phyloP scores from a whole-genome alignment of 345 rosid species.

The Syzygium aqueum region DNA sequence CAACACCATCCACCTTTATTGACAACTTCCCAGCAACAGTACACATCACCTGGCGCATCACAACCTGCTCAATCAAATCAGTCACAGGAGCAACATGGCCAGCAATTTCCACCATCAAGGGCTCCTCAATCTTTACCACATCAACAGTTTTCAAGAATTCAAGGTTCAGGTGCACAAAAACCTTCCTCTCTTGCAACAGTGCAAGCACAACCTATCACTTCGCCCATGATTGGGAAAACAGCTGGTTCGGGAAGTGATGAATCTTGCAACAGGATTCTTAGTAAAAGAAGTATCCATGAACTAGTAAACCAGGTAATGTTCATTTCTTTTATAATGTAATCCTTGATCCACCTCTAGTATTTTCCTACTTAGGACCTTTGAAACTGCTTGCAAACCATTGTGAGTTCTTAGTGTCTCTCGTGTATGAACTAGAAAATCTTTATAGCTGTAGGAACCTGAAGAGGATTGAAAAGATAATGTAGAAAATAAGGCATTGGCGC shows the following conservation, averaged over 20 bases:
- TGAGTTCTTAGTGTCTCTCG: not conserved
- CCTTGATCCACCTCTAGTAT: not conserved
- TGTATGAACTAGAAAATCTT: not conserved
- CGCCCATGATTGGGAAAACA: conserved; percentile 40
- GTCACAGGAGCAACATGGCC: conserved; percentile 44
- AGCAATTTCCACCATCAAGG: conserved; percentile 48
- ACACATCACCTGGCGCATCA: conserved; percentile 38
- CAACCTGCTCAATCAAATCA: conserved; percentile 44
- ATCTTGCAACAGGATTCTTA: conserved; percentile 52
- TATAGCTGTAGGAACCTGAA: not conserved
- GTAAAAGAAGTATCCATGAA: conserved; percentile 86
- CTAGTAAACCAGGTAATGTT: conserved; percentile 68
- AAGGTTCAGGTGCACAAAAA: conserved; percentile 36
- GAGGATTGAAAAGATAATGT: not conserved
- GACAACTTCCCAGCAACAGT: conserved; percentile 40
- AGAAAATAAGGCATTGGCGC: not conserved
- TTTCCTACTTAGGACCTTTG: not conserved
- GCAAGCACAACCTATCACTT: conserved; percentile 39
- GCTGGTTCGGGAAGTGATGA: conserved; percentile 43
- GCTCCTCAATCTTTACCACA: conserved; percentile 42
- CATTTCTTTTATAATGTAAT: not conserved
- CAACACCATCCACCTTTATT: conserved; percentile 36
- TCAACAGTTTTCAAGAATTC: conserved; percentile 43
- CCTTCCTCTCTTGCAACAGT: conserved; percentile 33
- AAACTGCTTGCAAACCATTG: not conserved